Evolutionary conservation across 257 asterid species (phyloP), one percentile per base, ranked within the genome.

Genomic region (Solanum tarapatanum): DNA sequence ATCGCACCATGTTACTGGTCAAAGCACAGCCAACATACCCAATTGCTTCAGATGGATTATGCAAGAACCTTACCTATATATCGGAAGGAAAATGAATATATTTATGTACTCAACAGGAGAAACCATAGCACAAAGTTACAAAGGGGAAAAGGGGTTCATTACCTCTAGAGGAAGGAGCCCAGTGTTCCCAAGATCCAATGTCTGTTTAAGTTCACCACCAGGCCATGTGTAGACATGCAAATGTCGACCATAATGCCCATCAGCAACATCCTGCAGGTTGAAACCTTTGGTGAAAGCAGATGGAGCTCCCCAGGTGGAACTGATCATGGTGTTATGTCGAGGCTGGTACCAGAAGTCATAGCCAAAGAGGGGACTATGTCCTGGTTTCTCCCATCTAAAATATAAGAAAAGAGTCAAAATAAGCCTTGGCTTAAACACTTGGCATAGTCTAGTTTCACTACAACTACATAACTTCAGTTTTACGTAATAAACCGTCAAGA

Each of bases 301-400:
- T 32, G 99, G 99, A 45, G 98, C 98, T 72, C 99, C 99, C 99
- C 99, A 97, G 6, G 99, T 93, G 79, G 93, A 88, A 91, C 99
- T 97, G 89, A 97, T 97, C 99, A 97, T 97, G 69, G 98, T 97
- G 89, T 97, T 96, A 87, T 96, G 99, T 33, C 95, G 96, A 64
- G 99, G 99, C 90, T 97, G 99, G 91, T 97, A 97, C 99, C 99
- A 97, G 90, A 91, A 97, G 92, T 97, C 99, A 33, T 97, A 97
- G 17, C 99, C 99, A 17, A 79, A 97, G 48, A 90, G 91, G 3
- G 99, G 99, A 91, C 97, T 94, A 86, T 97, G 94, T 37, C 99
- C 99, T 51, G 99, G 99, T 87, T 96, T 97, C 88, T 97, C 99
- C 99, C 99, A 97, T 94, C 99, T 97, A 72, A 89, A 17, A 74